phyloP scores from a whole-genome alignment of 2,329 filamentous ascomycete species.

The Biscogniauxia marginata region DNA sequence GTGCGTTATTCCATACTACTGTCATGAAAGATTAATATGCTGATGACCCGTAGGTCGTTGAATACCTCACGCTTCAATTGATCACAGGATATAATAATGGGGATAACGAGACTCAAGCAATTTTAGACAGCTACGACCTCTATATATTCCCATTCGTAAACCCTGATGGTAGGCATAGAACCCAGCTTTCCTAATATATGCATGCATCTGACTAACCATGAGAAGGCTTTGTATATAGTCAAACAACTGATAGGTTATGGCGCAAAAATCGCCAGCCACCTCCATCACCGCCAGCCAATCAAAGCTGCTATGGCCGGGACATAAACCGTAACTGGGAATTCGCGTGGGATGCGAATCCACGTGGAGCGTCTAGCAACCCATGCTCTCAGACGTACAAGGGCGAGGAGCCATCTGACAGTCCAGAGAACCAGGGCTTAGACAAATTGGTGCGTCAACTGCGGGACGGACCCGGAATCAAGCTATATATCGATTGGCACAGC shows the following conservation, averaged over 20 bases:
- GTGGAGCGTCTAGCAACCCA: conserved; percentile 47
- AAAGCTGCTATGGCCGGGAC: conserved; percentile 47
- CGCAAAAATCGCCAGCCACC: conserved; percentile 51
- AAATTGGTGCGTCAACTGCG: conserved; percentile 32
- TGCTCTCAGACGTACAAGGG: conserved; percentile 48
- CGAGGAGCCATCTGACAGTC: conserved; percentile 38
- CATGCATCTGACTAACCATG: background rate
- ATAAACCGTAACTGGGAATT: conserved; percentile 56
- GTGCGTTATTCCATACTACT: conserved; percentile 51
- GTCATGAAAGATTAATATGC: too few relatives aligned
- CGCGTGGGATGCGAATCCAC: conserved; percentile 43
- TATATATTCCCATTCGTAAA: conserved; percentile 65
- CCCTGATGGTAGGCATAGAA: conserved; percentile 51
- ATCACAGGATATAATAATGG: conserved; percentile 40
- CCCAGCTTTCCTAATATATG: background rate
- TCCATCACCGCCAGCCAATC: conserved; percentile 23
- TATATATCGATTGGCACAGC: conserved; percentile 60
- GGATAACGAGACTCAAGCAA: conserved; percentile 36
- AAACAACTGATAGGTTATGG: conserved; percentile 58
- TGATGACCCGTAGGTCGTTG: conserved; percentile 32
- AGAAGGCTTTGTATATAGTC: conserved; percentile 58
- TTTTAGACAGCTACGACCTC: conserved; percentile 61
- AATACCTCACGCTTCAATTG: conserved; percentile 48
- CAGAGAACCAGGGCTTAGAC: conserved; percentile 46
- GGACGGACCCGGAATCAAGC: conserved; percentile 43